These are phyloP conservation scores for Populus simonii DNA, from an alignment of 345 rosid genomes.

Conservation along the genomic window DNA sequence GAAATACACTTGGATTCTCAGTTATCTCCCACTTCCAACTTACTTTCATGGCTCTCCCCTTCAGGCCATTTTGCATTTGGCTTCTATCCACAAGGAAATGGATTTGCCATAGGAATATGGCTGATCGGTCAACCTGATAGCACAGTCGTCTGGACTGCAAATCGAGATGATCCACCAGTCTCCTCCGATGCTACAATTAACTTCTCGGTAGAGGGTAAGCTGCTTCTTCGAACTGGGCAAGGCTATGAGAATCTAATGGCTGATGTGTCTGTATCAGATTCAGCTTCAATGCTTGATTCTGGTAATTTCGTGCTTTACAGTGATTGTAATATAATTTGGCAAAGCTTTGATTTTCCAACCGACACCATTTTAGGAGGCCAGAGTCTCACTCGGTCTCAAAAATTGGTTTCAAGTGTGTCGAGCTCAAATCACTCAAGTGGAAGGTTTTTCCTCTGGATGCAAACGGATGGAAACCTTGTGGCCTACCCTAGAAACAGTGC, in stretches of 20 bases:
- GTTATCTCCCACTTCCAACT: background rate
- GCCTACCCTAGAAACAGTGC: constrained; percentile 25
- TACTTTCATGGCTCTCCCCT: constrained; percentile 23
- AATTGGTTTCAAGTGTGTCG: constrained; percentile 24
- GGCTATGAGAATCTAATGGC: background rate
- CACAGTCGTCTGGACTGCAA: constrained; percentile 30
- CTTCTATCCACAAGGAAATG: constrained; percentile 20
- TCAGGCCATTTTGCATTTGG: constrained; percentile 31
- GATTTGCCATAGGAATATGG: constrained; percentile 26
- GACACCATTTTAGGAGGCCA: constrained; percentile 33
- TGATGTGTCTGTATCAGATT: background rate
- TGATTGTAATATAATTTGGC: constrained; percentile 13
- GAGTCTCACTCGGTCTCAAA: background rate
- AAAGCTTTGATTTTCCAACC: constrained; percentile 31
- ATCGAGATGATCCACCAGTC: constrained; percentile 24
- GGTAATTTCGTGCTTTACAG: constrained; percentile 26
- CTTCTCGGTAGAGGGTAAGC: constrained; percentile 6
- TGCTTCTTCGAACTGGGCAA: constrained; percentile 10
- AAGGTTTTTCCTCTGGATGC: constrained; percentile 25
- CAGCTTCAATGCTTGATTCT: constrained; percentile 32
- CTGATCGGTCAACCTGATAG: background rate
- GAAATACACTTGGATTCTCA: background rate
- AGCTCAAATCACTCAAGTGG: constrained; percentile 23
- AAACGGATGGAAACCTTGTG: constrained; percentile 29
- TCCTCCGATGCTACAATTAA: constrained; percentile 12